A percentile compares a stretch with the other conserved stretches of the same genome.
Conservation (phyloP, 2,329 filamentous ascomycete genomes). For the Sarocladium strictum region DNA sequence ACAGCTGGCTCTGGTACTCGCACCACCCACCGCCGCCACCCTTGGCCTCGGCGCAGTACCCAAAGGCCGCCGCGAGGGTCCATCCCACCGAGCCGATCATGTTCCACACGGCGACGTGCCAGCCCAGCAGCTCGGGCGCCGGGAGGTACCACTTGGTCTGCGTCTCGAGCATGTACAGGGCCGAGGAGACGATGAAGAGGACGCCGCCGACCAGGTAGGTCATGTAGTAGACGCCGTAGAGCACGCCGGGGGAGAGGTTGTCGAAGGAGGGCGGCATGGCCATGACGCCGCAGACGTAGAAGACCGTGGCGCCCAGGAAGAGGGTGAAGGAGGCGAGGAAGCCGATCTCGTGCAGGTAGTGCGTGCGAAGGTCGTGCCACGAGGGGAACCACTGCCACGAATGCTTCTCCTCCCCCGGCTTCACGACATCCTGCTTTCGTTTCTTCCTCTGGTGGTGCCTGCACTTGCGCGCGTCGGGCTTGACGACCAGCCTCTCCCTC, state of each 20-base stretch:
- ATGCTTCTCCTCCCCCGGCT: neutral
- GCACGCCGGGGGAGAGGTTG: slow-evolving; percentile 35
- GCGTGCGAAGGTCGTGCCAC: slow-evolving; percentile 44
- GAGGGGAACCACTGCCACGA: slow-evolving; percentile 55
- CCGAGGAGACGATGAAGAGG: slow-evolving; percentile 51
- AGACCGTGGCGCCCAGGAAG: slow-evolving; percentile 53
- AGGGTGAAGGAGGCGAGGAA: slow-evolving; percentile 55
- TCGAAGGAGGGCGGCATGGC: slow-evolving; percentile 51
- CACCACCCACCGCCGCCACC: slow-evolving; percentile 14
- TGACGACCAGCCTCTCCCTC: slow-evolving; percentile 1
- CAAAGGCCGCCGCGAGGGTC: slow-evolving; percentile 50
- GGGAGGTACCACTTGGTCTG: slow-evolving; percentile 57
- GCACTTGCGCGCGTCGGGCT: slow-evolving; percentile 8
- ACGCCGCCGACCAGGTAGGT: slow-evolving; percentile 55
- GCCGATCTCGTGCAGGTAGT: slow-evolving; percentile 57
- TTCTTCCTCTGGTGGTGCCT: slow-evolving; percentile 13
- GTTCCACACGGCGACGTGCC: slow-evolving; percentile 62
- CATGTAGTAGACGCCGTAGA: slow-evolving; percentile 51
- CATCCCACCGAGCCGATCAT: slow-evolving; percentile 56
- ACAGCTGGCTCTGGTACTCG: slow-evolving; percentile 36
- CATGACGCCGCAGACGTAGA: slow-evolving; percentile 59
- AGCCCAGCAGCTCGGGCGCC: slow-evolving; percentile 48
- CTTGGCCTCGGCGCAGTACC: slow-evolving; percentile 31
- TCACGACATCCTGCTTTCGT: slow-evolving; percentile 6
- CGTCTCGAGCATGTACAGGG: slow-evolving; percentile 59